These are phyloP conservation scores for Boletus vermiculosoides DNA, from an alignment of 768 basidiomycete genomes.

Conservation along the genomic window DNA sequence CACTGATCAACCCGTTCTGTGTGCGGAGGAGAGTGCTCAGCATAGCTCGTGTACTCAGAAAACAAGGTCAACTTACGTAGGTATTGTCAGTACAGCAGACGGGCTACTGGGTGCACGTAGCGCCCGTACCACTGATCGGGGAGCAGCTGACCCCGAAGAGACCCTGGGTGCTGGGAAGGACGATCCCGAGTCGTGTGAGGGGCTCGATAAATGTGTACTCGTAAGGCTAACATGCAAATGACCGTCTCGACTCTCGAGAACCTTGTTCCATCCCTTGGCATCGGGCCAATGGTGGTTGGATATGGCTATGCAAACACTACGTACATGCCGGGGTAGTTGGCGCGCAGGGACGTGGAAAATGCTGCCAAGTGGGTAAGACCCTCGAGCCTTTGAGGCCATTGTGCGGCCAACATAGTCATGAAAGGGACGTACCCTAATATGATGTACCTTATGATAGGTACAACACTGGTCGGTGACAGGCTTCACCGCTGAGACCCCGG, in stretches of 20 bases:
- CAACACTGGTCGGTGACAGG: neutral
- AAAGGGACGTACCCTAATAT: neutral
- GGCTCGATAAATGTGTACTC: too few relatives aligned
- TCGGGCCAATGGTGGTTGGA: neutral
- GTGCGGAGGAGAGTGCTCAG: neutral
- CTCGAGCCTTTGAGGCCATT: neutral
- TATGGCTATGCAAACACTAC: neutral
- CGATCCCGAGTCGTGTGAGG: neutral
- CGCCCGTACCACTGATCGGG: slow-evolving; percentile 2
- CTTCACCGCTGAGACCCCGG: neutral
- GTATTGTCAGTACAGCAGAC: slow-evolving; percentile 17
- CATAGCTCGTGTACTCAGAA: too few relatives aligned
- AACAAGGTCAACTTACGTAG: slow-evolving; percentile 1
- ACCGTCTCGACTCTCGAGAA: too few relatives aligned
- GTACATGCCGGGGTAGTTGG: neutral
- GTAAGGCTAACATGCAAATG: neutral
- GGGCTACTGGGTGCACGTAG: slow-evolving; percentile 6
- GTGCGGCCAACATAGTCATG: neutral
- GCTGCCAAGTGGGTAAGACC: neutral
- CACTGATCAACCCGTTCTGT: slow-evolving; percentile 4
- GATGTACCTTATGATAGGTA: neutral
- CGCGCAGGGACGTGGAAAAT: neutral
- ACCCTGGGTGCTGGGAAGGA: neutral
- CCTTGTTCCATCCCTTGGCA: neutral
- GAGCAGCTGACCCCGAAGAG: slow-evolving; percentile 8